phyloP scores from a whole-genome alignment of 129 eudicot genomes.

The Helianthus annuus region DNA sequence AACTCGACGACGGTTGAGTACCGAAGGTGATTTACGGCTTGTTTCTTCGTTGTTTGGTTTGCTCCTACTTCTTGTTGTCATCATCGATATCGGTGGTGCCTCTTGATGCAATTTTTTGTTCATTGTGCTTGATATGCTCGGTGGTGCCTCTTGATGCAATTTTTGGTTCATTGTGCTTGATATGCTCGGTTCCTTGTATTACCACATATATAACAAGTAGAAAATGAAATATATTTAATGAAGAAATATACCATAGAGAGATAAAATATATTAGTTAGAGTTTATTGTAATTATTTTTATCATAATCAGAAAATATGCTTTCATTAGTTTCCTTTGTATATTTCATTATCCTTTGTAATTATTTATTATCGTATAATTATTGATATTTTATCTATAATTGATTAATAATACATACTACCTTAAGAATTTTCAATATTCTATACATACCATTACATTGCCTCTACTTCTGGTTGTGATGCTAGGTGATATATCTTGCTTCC shows the following conservation, averaged over 20 bases:
- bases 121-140: conserved; percentile 6
- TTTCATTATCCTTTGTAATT: too few species aligned
- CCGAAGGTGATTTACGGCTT: conserved; percentile 68
- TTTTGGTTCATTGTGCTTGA: conserved; percentile 20
- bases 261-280: too few species aligned
- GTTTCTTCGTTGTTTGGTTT: conserved; percentile 39
- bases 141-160: conserved; percentile 25
- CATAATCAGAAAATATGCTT: too few species aligned
- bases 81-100: not conserved
- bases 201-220: not conserved
- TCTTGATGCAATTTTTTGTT: conserved; percentile 32
- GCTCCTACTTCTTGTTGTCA: conserved; percentile 47
- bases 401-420: too few species aligned
- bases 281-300: too few species aligned
- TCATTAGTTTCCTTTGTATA: too few species aligned
- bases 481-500: conserved; percentile 37
- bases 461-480: conserved; percentile 73
- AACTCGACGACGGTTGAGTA: conserved; percentile 50
- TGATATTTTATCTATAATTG: too few species aligned
- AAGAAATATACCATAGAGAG: not conserved
- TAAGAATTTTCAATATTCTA: not conserved
- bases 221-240: not conserved
- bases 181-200: conserved; percentile 41
- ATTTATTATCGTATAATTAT: too few species aligned
- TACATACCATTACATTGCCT: conserved; percentile 31